phyloP scores from a whole-genome alignment of 768 basidiomycete species.

The Termitomyces sp. region DNA sequence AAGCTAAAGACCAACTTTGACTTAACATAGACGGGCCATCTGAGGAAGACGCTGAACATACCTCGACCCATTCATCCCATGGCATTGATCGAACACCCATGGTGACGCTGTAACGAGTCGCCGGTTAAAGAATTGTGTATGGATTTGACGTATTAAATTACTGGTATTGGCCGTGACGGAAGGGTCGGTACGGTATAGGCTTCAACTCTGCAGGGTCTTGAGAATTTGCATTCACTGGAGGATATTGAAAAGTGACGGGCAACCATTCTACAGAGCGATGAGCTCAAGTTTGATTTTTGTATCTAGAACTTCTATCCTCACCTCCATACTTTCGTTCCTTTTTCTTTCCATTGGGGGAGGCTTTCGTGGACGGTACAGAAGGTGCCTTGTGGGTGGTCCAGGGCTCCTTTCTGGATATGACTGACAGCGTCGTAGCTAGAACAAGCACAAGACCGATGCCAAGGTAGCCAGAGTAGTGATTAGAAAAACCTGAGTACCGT shows the following conservation, averaged over 20 bases:
- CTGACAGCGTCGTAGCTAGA: background rate
- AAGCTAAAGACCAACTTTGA: slow-evolving; percentile 38
- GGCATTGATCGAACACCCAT: slow-evolving; percentile 40
- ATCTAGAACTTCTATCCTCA: background rate
- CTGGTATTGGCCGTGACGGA: slow-evolving; percentile 62
- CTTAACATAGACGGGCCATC: background rate
- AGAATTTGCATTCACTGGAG: slow-evolving; percentile 39
- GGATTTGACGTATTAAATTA: slow-evolving; percentile 20
- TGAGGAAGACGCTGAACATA: slow-evolving; percentile 20
- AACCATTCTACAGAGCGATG: slow-evolving; percentile 42
- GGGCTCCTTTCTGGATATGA: background rate
- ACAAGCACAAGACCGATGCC: background rate
- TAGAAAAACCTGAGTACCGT: background rate
- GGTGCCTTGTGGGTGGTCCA: background rate
- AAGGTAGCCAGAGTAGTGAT: background rate
- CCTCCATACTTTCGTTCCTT: slow-evolving; percentile 10
- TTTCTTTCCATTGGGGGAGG: background rate
- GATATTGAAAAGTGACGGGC: slow-evolving; percentile 49
- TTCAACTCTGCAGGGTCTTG: slow-evolving; percentile 40
- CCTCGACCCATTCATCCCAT: slow-evolving; percentile 75
- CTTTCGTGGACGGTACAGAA: background rate
- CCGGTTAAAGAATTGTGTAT: background rate
- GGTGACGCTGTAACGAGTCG: slow-evolving; percentile 11
- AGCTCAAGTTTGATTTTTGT: background rate
- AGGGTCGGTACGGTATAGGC: slow-evolving; percentile 65